Conservation (phyloP, 306 rosid species). For the Medicago truncatula region MtrunA17r5.0-ANR NC_053048.1:8953501-8954000, state of each 20-base stretch:
- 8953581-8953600: constrained; percentile 48
- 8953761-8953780: constrained; percentile 49
- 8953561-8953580: constrained; percentile 52
- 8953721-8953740: constrained; percentile 62
- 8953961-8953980: background rate
- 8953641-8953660: constrained; percentile 63
- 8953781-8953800: constrained; percentile 36
- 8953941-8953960: constrained; percentile 44
- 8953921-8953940: constrained; percentile 62
- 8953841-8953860: constrained; percentile 43
- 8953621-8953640: constrained; percentile 59
- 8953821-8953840: constrained; percentile 52
- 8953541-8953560: constrained; percentile 59
- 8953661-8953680: constrained; percentile 42
- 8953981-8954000: background rate
- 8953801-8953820: constrained; percentile 49
- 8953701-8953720: constrained; percentile 50
- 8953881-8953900: constrained; percentile 43
- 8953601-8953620: constrained; percentile 49
- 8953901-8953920: constrained; percentile 60
- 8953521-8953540: constrained; percentile 53
- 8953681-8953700: constrained; percentile 48
- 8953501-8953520: constrained; percentile 34
- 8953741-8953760: constrained; percentile 57
- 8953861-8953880: constrained; percentile 48